Conservation (phyloP, 1,284 basidiomycete genomes). For the Leccinum subrobustum region DNA sequence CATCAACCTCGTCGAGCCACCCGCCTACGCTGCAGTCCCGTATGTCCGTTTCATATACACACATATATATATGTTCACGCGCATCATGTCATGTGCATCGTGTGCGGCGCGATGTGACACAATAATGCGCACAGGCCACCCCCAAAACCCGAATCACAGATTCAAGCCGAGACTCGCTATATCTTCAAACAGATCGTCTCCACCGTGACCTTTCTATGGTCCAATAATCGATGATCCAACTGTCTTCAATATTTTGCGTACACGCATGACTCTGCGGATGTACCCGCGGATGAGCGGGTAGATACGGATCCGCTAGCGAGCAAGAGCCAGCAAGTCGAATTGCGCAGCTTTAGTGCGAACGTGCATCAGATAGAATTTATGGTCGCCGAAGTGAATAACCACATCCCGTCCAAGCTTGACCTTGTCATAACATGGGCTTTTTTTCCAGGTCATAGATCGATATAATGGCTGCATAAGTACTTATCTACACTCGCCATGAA, state of each 20-base stretch:
- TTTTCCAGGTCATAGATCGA: too few relatives aligned
- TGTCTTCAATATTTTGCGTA: conserved; percentile 90
- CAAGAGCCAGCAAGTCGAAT: conserved; percentile 94
- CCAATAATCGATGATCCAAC: conserved; percentile 95
- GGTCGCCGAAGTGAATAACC: conserved; percentile 85
- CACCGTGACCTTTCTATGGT: conserved; percentile 83
- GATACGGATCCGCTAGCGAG: conserved; percentile 93
- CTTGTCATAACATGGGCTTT: too few relatives aligned
- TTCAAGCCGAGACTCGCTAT: conserved; percentile 95
- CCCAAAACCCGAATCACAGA: conserved; percentile 84
- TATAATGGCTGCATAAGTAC: too few relatives aligned
- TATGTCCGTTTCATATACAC: conserved; percentile 31
- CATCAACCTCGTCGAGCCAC: conserved; percentile 74
- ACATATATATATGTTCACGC: neutral
- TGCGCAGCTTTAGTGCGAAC: conserved; percentile 89
- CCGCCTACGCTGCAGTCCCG: conserved; percentile 48
- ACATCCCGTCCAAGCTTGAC: too few relatives aligned
- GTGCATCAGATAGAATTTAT: conserved; percentile 88
- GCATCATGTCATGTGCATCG: neutral
- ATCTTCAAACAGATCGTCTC: conserved; percentile 99
- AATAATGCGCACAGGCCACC: conserved; percentile 37
- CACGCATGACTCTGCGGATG: conserved; percentile 82
- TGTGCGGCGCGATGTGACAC: conserved; percentile 2
- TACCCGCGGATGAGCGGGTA: conserved; percentile 90
- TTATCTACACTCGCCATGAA: too few relatives aligned